Percentiles rank a stretch among this genome's conserved stretches.
Evolutionary conservation across 1,284 basidiomycete genomes (phyloP).

Genomic region (Sphagnurus paluster): DNA sequence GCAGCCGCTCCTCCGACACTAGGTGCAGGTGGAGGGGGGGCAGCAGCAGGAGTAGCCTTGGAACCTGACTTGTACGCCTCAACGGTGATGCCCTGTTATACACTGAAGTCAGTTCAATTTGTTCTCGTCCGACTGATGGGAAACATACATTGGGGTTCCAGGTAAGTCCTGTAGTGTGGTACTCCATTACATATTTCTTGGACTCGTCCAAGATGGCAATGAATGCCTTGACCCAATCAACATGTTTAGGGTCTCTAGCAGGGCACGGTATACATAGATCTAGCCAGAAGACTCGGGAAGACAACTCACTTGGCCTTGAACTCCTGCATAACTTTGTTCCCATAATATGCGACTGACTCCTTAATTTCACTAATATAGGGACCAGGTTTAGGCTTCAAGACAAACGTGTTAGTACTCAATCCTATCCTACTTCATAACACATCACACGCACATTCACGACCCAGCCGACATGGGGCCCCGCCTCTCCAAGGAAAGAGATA

Average conservation of each 20-base stretch:
- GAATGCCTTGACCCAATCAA: conserved; percentile 87
- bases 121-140: background rate
- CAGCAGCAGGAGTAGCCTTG: conserved; percentile 22
- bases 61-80: conserved; percentile 49
- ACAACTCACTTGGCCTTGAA: conserved; percentile 83
- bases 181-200: conserved; percentile 83
- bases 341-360: conserved; percentile 89
- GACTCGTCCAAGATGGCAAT: conserved; percentile 75
- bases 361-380: conserved; percentile 85
- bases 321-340: conserved; percentile 90
- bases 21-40: conserved; percentile 48
- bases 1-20: conserved; percentile 69
- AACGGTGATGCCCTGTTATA: conserved; percentile 58
- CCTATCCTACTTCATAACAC: background rate
- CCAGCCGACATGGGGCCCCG: conserved; percentile 90
- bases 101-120: background rate
- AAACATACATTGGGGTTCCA: conserved; percentile 84
- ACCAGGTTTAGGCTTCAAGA: conserved; percentile 75
- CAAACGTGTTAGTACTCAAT: conserved; percentile 9
- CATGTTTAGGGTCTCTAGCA: conserved; percentile 80
- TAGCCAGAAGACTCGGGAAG: background rate
- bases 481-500: conserved; percentile 81
- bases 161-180: conserved; percentile 83
- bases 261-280: background rate
- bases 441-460: conserved; percentile 72